Evolutionary conservation across 176 grass and related monocot species (phyloP), one percentile per base, ranked within the genome.

Genomic region (Juncus effusus): DNA sequence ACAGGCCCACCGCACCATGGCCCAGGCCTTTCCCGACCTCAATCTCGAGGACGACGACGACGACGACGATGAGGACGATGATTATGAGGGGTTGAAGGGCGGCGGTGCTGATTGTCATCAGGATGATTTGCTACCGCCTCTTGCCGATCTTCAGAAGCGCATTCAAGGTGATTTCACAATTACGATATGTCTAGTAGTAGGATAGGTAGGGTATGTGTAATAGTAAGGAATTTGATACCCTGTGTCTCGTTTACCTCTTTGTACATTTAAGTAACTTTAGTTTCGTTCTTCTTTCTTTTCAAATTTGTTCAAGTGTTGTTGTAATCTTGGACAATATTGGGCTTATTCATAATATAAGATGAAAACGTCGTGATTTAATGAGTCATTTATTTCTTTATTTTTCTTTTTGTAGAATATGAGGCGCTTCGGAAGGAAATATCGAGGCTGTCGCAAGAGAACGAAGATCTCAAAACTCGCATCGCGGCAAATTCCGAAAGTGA

Each of bases 11-110:
- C 84, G 65, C 4, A 99, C 84, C 59, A 93, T 99, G 83, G 94
- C 94, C 10, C 88, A 90, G 76, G 94, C 86, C 54, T 99, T 99
- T 71, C 94, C 94, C 0, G 90, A 93, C 47, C 82, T 92, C 40
- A 76, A 84, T 53, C 80, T 75, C 7, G 60, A 84, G 28, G 88
- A 90, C 52, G 74, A 93, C 42, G 81, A 88, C 49, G 94, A 99
- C 78, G 94, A 99, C 10, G 38, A 71, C 19, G 85, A 90, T 87
- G 88, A 93, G 51, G 45, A 75, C 85, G 78, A 62, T 83, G 67
- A 76, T 28, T 28, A 71, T 78, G 83, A 61, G 73, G 54, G 61
- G 61, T 70, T 76, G 4, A 15, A 63, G 40, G 85, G 85, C 45
- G 64, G 38, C 49, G 88, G 83, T 42, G 55, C 56, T 10, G 19